A percentile compares a stretch with the other conserved stretches of the same genome.
phyloP scores from a whole-genome alignment of 495 filamentous ascomycete species.

The Penicillium mononematosum region DNA sequence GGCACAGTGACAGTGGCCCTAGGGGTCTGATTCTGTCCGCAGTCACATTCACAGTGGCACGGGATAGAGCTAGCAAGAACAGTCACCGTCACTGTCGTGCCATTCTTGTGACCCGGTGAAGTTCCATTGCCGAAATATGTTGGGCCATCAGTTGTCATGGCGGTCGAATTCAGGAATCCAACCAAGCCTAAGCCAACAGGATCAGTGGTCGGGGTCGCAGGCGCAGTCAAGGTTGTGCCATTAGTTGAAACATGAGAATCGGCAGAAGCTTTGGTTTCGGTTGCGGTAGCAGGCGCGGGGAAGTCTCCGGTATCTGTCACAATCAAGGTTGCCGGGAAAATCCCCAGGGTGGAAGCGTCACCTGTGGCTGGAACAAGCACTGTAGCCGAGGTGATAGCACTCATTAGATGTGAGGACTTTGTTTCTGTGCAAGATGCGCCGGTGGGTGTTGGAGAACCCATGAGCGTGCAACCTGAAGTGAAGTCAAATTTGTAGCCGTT shows the following conservation, averaged over 20 bases:
- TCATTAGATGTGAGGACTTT: not conserved
- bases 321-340: constrained; percentile 3
- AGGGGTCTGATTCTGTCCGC: not conserved
- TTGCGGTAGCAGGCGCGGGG: not conserved
- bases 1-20: not conserved
- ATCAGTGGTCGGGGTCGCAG: not conserved
- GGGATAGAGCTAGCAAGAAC: not conserved
- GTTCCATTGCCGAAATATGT: not conserved
- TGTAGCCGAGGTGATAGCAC: not conserved
- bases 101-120: not conserved
- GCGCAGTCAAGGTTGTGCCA: not conserved
- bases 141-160: not conserved
- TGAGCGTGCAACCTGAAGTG: constrained; percentile 3
- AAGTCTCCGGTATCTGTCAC: constrained; percentile 4
- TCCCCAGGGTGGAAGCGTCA: not conserved
- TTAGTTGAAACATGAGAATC: not conserved
- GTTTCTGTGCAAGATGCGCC: constrained; percentile 1
- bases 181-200: not conserved
- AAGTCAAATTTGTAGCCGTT: constrained; percentile 5
- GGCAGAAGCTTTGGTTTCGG: not conserved
- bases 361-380: not conserved
- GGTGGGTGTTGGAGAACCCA: constrained; percentile 1
- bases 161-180: not conserved
- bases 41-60: constrained; percentile 7
- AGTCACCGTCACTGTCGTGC: not conserved